Conservation (phyloP, 2,329 filamentous ascomycete species). For the Lecanicillium sp. region DNA sequence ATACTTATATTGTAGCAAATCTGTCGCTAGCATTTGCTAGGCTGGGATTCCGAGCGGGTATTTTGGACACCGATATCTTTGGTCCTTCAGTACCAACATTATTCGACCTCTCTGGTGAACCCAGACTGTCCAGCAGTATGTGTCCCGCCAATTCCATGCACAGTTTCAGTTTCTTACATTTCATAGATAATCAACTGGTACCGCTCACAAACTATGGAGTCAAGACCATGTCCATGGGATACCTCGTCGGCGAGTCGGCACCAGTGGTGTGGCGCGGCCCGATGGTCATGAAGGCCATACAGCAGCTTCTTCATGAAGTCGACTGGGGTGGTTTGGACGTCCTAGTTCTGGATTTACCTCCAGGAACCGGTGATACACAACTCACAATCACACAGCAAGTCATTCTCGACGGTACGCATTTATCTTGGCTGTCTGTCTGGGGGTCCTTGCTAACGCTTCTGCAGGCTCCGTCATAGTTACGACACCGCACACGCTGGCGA, state of each 20-base stretch:
- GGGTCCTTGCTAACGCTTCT: background rate
- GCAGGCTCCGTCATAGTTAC: conserved; percentile 77
- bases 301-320: conserved; percentile 91
- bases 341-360: conserved; percentile 83
- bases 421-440: background rate
- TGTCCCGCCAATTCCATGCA: background rate
- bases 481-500: conserved; percentile 86
- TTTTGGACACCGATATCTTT: conserved; percentile 95
- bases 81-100: conserved; percentile 91
- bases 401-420: conserved; percentile 64
- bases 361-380: conserved; percentile 92
- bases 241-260: conserved; percentile 71
- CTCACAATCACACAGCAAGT: conserved; percentile 96
- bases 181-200: conserved; percentile 67
- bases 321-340: conserved; percentile 88
- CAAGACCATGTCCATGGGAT: conserved; percentile 99
- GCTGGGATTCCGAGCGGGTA: conserved; percentile 73
- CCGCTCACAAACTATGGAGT: conserved; percentile 92
- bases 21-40: conserved; percentile 81
- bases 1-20: conserved; percentile 49
- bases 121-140: conserved; percentile 66
- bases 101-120: conserved; percentile 74
- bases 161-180: conserved; percentile 10
- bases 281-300: conserved; percentile 96
- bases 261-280: conserved; percentile 92